Percentiles rank a stretch among this genome's conserved stretches.
phyloP scores from a whole-genome alignment of 192 early-diverging fungal species.

The Coemansia erecta region DNA sequence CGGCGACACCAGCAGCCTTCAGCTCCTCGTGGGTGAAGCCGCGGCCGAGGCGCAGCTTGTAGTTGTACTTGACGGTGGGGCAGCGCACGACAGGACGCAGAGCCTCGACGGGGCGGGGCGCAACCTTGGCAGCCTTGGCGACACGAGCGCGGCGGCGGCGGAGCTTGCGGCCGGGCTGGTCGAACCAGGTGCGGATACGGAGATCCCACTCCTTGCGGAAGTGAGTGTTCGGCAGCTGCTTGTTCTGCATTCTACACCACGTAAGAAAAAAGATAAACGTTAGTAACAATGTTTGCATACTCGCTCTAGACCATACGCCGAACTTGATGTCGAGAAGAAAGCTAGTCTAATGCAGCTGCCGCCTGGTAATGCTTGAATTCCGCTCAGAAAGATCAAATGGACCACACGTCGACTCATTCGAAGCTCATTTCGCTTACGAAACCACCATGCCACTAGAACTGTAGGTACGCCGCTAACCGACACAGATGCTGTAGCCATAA shows the following conservation, averaged over 20 bases:
- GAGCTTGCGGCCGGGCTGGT: conserved; percentile 95
- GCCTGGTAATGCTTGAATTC: too few species aligned
- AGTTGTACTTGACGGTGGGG: conserved; percentile 98
- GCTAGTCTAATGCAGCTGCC: too few species aligned
- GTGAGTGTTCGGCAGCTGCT: conserved; percentile 89
- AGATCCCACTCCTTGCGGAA: conserved; percentile 98
- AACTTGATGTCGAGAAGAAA: too few species aligned
- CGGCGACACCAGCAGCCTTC: conserved; percentile 90
- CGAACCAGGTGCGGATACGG: conserved; percentile 98
- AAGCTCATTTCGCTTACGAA: too few species aligned
- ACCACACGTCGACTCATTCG: too few species aligned
- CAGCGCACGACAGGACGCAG: conserved; percentile 95
- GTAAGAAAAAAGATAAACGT: not conserved
- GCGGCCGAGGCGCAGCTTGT: conserved; percentile 91
- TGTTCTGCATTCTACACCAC: conserved; percentile 79
- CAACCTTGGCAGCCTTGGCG: conserved; percentile 94
- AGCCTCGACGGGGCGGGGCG: conserved; percentile 94
- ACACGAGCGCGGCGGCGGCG: conserved; percentile 80
- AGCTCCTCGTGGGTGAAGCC: conserved; percentile 99
- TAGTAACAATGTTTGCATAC: not conserved
- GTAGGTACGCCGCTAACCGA: too few species aligned
- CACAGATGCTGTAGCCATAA: too few species aligned
- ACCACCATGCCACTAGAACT: too few species aligned
- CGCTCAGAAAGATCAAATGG: too few species aligned
- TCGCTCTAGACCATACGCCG: not conserved